Base-by-base conservation (phyloP, 2,329 filamentous ascomycete genomes). In the Talaromyces sp. region DNA sequence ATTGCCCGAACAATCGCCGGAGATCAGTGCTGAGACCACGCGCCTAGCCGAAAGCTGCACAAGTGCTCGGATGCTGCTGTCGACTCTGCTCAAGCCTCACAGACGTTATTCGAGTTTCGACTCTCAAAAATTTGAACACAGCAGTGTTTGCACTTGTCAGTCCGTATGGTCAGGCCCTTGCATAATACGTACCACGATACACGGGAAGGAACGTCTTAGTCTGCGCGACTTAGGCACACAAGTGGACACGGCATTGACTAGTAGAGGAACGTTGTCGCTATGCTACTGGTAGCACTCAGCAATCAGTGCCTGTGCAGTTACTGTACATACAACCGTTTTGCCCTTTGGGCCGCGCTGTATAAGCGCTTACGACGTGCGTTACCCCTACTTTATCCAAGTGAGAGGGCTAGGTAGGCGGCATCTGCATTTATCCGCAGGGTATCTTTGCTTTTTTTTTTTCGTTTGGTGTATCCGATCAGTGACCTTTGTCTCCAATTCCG, bases 211-310 rank as follows among this genome's bases (percentile, higher is more conserved):
- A 21, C 50, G 37, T 31, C 31, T 54, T 48, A 48, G 44, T 5
- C 44, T 28, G 21, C 42, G 44, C 21, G 6, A 18, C 28, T 23
- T 54, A 54, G 11, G 50, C 31, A 37, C 9, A 21, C 31, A 37
- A 54, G 50, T 54, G 50, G 50, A 23, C 50, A 37, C 50, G 14
- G 14, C 18, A 25, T 21, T 39, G 1, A n/a, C 14, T 48, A 3
- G 5, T 18, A 35, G 21, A 46, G 39, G 48, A 48, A 59, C 57
- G 57, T 59, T 59, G 40, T 46, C 42, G 40, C 7, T 31, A 14
- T 59, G 57, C 33, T 25, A 59, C n/a, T 59, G 57, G 57, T 35
- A 21, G 35, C 35, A 25, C 16, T 56, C 18, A 56, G 25, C 21
- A 35, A 11, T 23, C 21, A 25, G n/a, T n/a, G 6, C 2, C 7